Percentiles rank a stretch among this genome's conserved stretches.
phyloP scores from a whole-genome alignment of 2,329 filamentous ascomycete genomes.

The Myriangium duriaei region DNA sequence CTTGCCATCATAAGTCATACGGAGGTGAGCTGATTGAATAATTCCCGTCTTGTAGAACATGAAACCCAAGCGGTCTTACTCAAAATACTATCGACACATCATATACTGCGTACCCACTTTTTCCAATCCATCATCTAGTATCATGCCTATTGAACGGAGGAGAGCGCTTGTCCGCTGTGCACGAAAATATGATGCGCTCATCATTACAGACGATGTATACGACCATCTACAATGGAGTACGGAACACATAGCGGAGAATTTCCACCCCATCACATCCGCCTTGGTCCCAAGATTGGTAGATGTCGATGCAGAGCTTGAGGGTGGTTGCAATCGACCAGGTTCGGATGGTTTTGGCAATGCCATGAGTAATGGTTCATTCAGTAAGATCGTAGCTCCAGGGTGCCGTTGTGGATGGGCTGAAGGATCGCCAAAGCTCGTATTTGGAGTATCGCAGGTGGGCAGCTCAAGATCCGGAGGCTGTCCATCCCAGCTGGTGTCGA shows the following conservation, averaged over 20 bases:
- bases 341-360: constrained; percentile 62
- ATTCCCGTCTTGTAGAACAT: constrained; percentile 27
- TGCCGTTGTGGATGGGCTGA: constrained; percentile 82
- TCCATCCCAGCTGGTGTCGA: constrained; percentile 46
- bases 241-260: constrained; percentile 3
- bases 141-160: constrained; percentile 59
- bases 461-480: constrained; percentile 47
- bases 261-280: constrained; percentile 26
- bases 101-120: constrained; percentile 85
- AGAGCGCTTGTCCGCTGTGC: constrained; percentile 62
- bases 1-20: not conserved
- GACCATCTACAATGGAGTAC: constrained; percentile 75
- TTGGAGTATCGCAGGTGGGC: constrained; percentile 47
- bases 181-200: constrained; percentile 64
- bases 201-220: constrained; percentile 87
- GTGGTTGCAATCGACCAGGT: constrained; percentile 33
- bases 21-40: constrained; percentile 13
- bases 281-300: constrained; percentile 62
- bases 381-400: constrained; percentile 74
- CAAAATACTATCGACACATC: constrained; percentile 74
- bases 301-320: constrained; percentile 57
- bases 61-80: constrained; percentile 47
- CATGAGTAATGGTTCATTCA: constrained; percentile 79
- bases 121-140: constrained; percentile 75
- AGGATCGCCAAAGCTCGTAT: constrained; percentile 49